These are phyloP conservation scores for Pestalotiopsis sp. DNA, from an alignment of 2,329 filamentous ascomycete species.

Conservation along the genomic window DNA sequence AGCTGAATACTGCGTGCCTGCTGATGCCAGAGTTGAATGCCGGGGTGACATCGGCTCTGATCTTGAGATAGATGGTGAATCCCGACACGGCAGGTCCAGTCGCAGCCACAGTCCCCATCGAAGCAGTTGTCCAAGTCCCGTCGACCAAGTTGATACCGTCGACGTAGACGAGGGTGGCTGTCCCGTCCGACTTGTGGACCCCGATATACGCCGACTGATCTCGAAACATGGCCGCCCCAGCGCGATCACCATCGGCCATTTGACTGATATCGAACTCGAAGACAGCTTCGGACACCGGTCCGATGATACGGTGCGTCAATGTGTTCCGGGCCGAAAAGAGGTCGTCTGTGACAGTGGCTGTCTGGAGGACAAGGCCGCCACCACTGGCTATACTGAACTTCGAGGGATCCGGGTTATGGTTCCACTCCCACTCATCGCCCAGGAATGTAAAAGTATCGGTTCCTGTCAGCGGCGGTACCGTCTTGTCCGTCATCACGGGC, in stretches of 20 bases:
- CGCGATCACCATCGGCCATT: constrained; percentile 50
- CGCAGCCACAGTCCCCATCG: constrained; percentile 28
- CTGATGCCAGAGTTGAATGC: constrained; percentile 23
- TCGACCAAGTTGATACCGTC: constrained; percentile 29
- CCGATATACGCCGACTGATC: constrained; percentile 54
- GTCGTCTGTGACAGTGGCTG: constrained; percentile 52
- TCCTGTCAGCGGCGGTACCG: constrained; percentile 27
- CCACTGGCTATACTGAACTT: constrained; percentile 37
- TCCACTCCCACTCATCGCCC: constrained; percentile 56
- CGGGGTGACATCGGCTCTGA: constrained; percentile 27
- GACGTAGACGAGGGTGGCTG: constrained; percentile 27
- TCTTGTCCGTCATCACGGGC: constrained; percentile 26
- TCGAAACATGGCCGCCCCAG: constrained; percentile 52
- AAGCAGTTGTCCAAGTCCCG: constrained; percentile 17
- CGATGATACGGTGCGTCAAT: constrained; percentile 43
- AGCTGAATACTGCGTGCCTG: constrained; percentile 32
- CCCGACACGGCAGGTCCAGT: constrained; percentile 24
- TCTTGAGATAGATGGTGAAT: constrained; percentile 35
- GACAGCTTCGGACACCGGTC: constrained; percentile 47
- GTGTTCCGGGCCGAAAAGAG: constrained; percentile 47
- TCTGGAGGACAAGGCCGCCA: constrained; percentile 44
- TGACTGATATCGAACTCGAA: constrained; percentile 46
- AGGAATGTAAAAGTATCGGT: constrained; percentile 46
- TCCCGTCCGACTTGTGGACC: constrained; percentile 36
- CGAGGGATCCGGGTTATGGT: constrained; percentile 55